A percentile compares a stretch with the other conserved stretches of the same genome.
These are phyloP conservation scores for Pleurotus tuoliensis DNA, from an alignment of 768 basidiomycete genomes.

Conservation along the genomic window DNA sequence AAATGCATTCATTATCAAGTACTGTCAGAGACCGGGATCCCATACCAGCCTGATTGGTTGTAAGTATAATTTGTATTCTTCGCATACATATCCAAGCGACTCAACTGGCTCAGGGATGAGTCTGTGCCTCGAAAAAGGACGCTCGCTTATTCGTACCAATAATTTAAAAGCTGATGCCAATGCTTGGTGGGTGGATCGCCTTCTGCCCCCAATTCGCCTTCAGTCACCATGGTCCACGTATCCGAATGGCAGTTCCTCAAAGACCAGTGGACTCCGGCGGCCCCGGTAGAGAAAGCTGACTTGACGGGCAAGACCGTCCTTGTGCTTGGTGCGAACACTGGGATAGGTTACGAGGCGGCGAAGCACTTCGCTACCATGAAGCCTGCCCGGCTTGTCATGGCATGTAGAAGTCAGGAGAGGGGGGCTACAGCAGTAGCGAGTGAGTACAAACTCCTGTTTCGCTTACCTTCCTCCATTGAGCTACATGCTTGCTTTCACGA, in stretches of 20 bases:
- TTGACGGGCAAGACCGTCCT: background rate
- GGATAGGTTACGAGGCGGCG: conserved; percentile 43
- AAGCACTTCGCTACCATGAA: conserved; percentile 44
- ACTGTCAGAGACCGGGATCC: too few species aligned
- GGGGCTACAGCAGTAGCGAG: conserved; percentile 31
- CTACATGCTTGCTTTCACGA: background rate
- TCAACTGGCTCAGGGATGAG: too few species aligned
- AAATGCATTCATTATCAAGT: too few species aligned
- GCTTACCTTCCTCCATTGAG: too few species aligned
- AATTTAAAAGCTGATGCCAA: too few species aligned
- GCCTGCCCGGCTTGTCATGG: conserved; percentile 34
- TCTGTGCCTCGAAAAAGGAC: too few species aligned
- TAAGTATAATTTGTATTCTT: too few species aligned
- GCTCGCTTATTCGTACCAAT: too few species aligned
- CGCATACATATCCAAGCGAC: too few species aligned
- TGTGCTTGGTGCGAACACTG: conserved; percentile 37
- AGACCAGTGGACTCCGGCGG: background rate
- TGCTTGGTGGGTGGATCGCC: too few species aligned
- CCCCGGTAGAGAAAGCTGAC: background rate
- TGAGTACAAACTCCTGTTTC: conserved; percentile 16
- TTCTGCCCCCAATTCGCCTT: background rate
- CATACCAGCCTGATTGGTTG: too few species aligned
- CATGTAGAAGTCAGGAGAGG: conserved; percentile 30
- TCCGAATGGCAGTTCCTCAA: background rate
- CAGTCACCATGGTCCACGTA: background rate